Base-by-base conservation (phyloP, 1,284 basidiomycete genomes). In the Trichosporon ovoides region DNA sequence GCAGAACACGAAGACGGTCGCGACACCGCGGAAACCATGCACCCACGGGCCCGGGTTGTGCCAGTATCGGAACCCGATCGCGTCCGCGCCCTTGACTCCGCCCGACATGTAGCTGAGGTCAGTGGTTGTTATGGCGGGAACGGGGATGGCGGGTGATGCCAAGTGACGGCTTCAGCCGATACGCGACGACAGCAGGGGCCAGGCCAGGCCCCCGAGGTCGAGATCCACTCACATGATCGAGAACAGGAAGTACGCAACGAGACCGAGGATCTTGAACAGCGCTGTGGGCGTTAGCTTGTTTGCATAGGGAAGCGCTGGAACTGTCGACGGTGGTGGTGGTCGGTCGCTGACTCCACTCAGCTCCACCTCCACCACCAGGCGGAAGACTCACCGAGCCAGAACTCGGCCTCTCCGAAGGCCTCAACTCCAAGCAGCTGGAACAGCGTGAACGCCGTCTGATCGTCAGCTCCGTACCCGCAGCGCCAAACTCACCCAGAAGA, bases 181-280 rank as follows among this genome's bases (percentile, higher is more conserved):
- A n/a, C n/a, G n/a, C n/a, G n/a, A n/a, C n/a, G n/a, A n/a, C n/a
- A n/a, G n/a, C n/a, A n/a, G n/a, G n/a, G n/a, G n/a, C n/a, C n/a
- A n/a, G n/a, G n/a, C 16, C 24, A 48, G 14, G 28, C 16, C 24
- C 43, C 24, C 22, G 22, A 3, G n/a, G n/a, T 3, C 38, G 9
- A 11, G 3, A 20, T 14, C 13, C 64, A 87, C 85, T 58, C 87
- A 82, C 59, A 87, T 73, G 43, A 88, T 79, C 36, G 85, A 86
- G 57, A 81, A 77, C 56, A 88, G 66, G 58, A 87, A 82, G 60
- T 69, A 64, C 16, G 58, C 67, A 38, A 63, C 52, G 4, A 66
- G 55, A 20, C 67, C 67, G 37, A 67, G 38, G 38, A 72, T 52
- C 46, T 65, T 65, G 40, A 64, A 31, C n/a, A 66, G 53, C 0